Conservation (phyloP, 352 stramenopile species). For the Phytophthora megakarya region DNA sequence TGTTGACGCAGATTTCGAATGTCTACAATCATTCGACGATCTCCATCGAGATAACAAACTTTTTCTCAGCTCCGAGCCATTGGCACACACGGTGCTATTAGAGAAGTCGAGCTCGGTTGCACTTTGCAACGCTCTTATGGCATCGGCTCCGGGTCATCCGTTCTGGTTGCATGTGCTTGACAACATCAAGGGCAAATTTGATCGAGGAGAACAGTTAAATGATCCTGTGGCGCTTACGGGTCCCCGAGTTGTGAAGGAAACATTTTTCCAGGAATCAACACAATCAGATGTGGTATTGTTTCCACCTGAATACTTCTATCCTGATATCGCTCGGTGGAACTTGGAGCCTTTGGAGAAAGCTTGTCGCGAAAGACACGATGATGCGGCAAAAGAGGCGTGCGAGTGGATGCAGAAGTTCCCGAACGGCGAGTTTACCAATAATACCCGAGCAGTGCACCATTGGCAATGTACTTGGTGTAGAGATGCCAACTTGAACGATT, state of each 20-base stretch:
- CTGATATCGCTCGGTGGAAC: constrained; percentile 63
- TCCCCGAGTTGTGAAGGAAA: constrained; percentile 52
- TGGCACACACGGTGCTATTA: constrained; percentile 51
- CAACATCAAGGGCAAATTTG: constrained; percentile 49
- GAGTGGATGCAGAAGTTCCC: constrained; percentile 47
- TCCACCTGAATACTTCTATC: constrained; percentile 56
- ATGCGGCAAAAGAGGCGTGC: constrained; percentile 36
- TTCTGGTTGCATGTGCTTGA: constrained; percentile 62
- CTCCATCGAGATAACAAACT: constrained; percentile 37
- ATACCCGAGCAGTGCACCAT: constrained; percentile 53
- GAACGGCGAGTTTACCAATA: constrained; percentile 48
- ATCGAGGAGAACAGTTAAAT: constrained; percentile 23
- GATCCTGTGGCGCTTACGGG: constrained; percentile 55
- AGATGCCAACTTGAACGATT: constrained; percentile 37
- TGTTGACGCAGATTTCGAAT: constrained; percentile 63
- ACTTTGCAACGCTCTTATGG: constrained; percentile 68
- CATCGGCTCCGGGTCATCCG: constrained; percentile 46
- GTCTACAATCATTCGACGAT: constrained; percentile 41
- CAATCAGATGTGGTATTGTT: constrained; percentile 34
- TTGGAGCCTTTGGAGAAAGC: constrained; percentile 35
- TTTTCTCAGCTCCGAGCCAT: constrained; percentile 56
- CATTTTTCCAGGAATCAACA: constrained; percentile 28
- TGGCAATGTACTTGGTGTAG: constrained; percentile 69
- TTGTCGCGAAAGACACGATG: constrained; percentile 29
- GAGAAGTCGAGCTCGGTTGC: constrained; percentile 34